Percentiles rank a stretch among this genome's conserved stretches.
Conservation (phyloP, 805 yeast species). For the Brettanomyces bruxellensis region DNA sequence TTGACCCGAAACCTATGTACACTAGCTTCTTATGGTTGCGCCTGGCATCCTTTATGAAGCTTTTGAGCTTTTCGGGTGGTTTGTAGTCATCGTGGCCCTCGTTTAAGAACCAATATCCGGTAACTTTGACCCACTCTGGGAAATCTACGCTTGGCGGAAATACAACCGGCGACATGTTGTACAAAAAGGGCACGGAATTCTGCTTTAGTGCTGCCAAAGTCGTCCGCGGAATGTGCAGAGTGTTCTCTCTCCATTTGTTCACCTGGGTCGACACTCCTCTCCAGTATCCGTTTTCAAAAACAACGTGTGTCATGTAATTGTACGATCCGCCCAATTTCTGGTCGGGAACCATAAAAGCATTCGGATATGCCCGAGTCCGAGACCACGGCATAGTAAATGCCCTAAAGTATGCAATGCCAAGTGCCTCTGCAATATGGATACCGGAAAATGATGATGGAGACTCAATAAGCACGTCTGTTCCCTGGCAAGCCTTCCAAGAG, state of each 20-base stretch:
- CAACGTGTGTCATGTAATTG: constrained; percentile 84
- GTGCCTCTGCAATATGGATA: constrained; percentile 87
- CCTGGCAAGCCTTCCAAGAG: constrained; percentile 85
- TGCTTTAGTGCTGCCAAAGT: constrained; percentile 65
- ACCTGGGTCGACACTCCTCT: constrained; percentile 82
- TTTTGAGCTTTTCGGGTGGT: constrained; percentile 50
- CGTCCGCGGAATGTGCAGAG: constrained; percentile 58
- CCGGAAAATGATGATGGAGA: constrained; percentile 98
- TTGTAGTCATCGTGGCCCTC: constrained; percentile 32
- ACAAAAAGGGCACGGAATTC: constrained; percentile 75
- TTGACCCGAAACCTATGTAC: constrained; percentile 93
- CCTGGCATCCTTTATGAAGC: constrained; percentile 57
- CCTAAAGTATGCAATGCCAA: constrained; percentile 81
- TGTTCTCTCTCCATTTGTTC: constrained; percentile 75
- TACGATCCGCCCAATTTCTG: constrained; percentile 89
- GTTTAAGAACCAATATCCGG: constrained; percentile 92
- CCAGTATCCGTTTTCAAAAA: constrained; percentile 92
- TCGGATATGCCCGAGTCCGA: constrained; percentile 89
- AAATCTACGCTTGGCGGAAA: constrained; percentile 91
- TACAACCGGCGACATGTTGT: constrained; percentile 80
- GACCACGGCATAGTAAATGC: constrained; percentile 99
- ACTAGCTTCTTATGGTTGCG: constrained; percentile 60
- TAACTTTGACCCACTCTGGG: constrained; percentile 90
- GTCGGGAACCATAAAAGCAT: constrained; percentile 92
- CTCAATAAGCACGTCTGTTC: constrained; percentile 75